phyloP scores from a whole-genome alignment of 306 rosid species.

The apple (Malus domestica) region DNA sequence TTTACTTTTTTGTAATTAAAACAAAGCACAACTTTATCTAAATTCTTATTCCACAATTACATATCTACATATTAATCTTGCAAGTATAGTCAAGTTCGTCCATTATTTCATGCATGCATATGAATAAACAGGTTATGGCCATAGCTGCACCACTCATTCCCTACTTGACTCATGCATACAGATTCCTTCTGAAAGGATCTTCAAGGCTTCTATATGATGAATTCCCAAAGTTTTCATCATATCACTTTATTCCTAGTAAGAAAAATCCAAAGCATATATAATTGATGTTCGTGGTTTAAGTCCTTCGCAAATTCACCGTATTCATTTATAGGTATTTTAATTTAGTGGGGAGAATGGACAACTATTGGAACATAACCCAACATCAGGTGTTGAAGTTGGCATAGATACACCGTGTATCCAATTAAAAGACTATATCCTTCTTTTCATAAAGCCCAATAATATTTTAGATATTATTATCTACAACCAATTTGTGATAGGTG shows the following conservation, averaged over 20 bases:
- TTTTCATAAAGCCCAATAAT: not conserved
- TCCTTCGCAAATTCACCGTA: not conserved
- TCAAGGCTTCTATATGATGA: not conserved
- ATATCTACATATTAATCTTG: not conserved
- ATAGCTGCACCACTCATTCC: not conserved
- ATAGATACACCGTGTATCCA: not conserved
- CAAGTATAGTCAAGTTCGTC: not conserved
- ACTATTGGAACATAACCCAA: not conserved
- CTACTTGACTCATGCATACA: not conserved
- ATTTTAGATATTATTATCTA: not conserved
- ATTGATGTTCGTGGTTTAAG: not conserved
- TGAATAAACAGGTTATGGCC: not conserved
- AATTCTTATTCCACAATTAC: not conserved
- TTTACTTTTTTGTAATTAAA: too few species aligned
- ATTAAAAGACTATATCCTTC: too few species aligned
- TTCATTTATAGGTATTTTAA: not conserved
- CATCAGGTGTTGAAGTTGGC: not conserved
- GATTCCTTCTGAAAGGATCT: not conserved
- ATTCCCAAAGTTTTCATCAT: not conserved
- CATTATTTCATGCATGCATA: not conserved
- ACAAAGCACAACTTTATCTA: not conserved
- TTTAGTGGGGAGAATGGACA: not conserved
- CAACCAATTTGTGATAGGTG: not conserved
- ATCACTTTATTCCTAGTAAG: slow-evolving; percentile 1
- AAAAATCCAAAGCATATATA: not conserved